Conservation (phyloP, 1,284 basidiomycete species). For the Tylopilus sp. region DNA sequence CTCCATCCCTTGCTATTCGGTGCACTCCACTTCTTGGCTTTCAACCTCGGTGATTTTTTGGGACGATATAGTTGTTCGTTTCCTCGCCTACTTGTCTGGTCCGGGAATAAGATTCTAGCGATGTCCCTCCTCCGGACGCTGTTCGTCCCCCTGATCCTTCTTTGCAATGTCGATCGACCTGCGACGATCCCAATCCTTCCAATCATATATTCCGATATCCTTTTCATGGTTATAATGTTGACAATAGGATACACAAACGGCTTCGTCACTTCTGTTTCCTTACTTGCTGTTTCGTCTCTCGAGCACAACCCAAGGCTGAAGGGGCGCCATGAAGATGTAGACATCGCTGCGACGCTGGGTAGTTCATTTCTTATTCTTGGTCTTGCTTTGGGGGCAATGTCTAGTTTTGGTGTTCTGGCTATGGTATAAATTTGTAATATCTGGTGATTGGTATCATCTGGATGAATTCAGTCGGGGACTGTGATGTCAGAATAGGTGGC, state of each 20-base stretch:
- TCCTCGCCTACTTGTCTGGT: not conserved
- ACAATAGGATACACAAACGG: not conserved
- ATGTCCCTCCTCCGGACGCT: constrained; percentile 1
- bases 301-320: constrained; percentile 2
- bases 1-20: constrained; percentile 1
- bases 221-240: constrained; percentile 1
- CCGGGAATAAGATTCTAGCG: not conserved
- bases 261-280: not conserved
- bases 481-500: too few relatives aligned
- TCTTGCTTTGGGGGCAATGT: not conserved
- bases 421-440: not conserved
- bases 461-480: too few relatives aligned
- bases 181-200: not conserved
- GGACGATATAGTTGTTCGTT: constrained; percentile 1
- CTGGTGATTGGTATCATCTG: too few relatives aligned
- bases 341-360: not conserved
- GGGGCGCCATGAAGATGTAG: not conserved
- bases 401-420: not conserved
- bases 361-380: not conserved
- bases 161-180: not conserved
- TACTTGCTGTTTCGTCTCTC: not conserved
- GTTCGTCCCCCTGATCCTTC: not conserved
- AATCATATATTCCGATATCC: not conserved
- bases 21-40: not conserved
- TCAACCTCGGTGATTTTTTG: not conserved